phyloP scores from a whole-genome alignment of 1,284 basidiomycete genomes.

The Trametes hirsuta region DNA sequence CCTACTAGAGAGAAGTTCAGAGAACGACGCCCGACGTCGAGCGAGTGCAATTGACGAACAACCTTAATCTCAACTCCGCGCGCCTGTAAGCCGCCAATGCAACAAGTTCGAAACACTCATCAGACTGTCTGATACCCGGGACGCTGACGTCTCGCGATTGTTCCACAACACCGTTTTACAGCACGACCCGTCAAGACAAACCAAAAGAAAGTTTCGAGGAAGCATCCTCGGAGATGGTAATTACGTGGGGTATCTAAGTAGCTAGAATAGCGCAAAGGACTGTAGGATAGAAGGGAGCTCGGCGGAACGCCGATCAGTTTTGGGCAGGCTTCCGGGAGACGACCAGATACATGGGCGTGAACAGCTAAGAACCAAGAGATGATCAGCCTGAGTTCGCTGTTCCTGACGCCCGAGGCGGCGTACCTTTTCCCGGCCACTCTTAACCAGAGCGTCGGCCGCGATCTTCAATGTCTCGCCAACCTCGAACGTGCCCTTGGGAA shows the following conservation, averaged over 20 bases:
- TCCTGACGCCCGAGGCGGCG: conserved; percentile 24
- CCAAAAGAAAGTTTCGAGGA: not conserved
- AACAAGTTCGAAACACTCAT: not conserved
- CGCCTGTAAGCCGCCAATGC: no score
- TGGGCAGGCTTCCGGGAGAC: conserved; percentile 64
- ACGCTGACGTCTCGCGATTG: not conserved
- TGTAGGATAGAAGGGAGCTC: not conserved
- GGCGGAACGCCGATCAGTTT: conserved; percentile 20
- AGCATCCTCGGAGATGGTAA: conserved; percentile 10
- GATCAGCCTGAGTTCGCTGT: not conserved
- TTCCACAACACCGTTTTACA: conserved; percentile 11
- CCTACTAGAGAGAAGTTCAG: no score
- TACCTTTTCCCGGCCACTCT: conserved; percentile 88
- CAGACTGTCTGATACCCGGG: not conserved
- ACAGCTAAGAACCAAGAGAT: conserved; percentile 53
- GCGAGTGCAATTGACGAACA: no score
- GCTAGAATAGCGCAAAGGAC: conserved; percentile 17
- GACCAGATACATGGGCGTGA: conserved; percentile 82
- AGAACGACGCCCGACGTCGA: no score
- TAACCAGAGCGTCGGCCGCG: conserved; percentile 81
- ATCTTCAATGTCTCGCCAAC: conserved; percentile 90
- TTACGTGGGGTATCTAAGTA: conserved; percentile 24
- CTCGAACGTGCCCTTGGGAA: conserved; percentile 93
- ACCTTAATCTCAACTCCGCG: no score
- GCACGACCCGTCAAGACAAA: not conserved